Percentiles rank a stretch among this genome's conserved stretches.
These are phyloP conservation scores for Osmozyma mogii DNA, from an alignment of 805 yeast species.

Conservation along the genomic window DNA sequence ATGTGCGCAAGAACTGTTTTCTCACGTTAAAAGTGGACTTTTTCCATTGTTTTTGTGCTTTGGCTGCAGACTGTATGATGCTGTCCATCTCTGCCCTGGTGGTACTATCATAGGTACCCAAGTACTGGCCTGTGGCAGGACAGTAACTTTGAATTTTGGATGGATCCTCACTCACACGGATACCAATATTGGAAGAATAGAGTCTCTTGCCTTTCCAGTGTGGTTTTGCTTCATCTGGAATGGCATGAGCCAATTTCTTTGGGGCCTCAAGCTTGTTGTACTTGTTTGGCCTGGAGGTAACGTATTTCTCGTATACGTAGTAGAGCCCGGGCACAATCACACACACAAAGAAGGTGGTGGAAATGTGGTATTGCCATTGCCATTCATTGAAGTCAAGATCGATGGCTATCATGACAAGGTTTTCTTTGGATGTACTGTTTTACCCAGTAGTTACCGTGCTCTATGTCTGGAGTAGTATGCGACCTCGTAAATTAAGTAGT, in stretches of 20 bases:
- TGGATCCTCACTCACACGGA: slow-evolving; percentile 56
- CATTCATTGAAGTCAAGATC: slow-evolving; percentile 32
- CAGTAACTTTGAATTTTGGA: slow-evolving; percentile 74
- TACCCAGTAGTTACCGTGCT: too few relatives aligned
- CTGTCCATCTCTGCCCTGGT: slow-evolving; percentile 64
- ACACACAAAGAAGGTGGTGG: slow-evolving; percentile 34
- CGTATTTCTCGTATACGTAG: slow-evolving; percentile 28
- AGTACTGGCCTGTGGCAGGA: slow-evolving; percentile 90
- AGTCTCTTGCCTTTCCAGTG: slow-evolving; percentile 89
- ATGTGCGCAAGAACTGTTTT: slow-evolving; percentile 60
- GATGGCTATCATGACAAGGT: slow-evolving; percentile 38
- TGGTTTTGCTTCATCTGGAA: slow-evolving; percentile 73
- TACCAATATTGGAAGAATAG: slow-evolving; percentile 46
- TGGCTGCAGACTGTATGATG: slow-evolving; percentile 43
- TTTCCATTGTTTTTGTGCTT: slow-evolving; percentile 47
- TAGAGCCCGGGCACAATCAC: slow-evolving; percentile 30
- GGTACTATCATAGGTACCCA: slow-evolving; percentile 65
- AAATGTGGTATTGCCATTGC: slow-evolving; percentile 39
- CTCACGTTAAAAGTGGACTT: slow-evolving; percentile 56
- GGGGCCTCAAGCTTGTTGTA: slow-evolving; percentile 38
- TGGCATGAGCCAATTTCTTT: slow-evolving; percentile 42
- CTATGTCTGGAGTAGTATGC: too few relatives aligned
- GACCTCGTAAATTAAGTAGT: too few relatives aligned
- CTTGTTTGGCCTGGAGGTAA: slow-evolving; percentile 30
- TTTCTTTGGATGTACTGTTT: too few relatives aligned